Conservation (phyloP, 176 grass and related monocot species). For the Zoysia pacifica region DNA sequence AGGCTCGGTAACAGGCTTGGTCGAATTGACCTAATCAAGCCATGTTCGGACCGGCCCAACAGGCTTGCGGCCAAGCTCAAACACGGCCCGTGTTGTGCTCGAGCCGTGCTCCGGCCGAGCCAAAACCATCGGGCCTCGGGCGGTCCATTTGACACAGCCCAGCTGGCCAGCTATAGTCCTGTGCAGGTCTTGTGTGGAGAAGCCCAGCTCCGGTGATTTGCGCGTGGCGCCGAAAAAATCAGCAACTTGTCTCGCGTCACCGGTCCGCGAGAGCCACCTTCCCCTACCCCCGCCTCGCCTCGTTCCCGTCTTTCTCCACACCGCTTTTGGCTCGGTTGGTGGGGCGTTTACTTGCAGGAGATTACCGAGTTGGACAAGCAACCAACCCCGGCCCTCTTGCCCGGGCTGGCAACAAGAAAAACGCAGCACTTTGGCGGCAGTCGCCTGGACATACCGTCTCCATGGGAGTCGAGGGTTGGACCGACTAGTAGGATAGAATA, state of each 20-base stretch:
- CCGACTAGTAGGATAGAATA: background rate
- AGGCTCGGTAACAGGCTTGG: too few relatives aligned
- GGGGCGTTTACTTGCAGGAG: conserved; percentile 40
- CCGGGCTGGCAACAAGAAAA: background rate
- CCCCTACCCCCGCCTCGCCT: background rate
- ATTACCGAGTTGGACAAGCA: conserved; percentile 46
- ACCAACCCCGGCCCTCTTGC: conserved; percentile 2
- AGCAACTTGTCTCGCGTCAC: background rate
- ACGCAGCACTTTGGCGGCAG: background rate
- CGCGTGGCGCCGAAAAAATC: conserved; percentile 21
- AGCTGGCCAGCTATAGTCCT: too few relatives aligned
- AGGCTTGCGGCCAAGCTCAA: too few relatives aligned
- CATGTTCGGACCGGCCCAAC: too few relatives aligned
- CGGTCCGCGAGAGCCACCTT: conserved; percentile 16
- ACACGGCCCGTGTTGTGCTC: too few relatives aligned
- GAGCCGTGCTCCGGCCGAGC: too few relatives aligned
- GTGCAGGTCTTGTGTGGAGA: too few relatives aligned
- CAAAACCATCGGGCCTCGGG: too few relatives aligned
- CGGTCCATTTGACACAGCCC: too few relatives aligned
- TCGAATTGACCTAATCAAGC: too few relatives aligned
- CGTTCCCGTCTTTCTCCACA: background rate
- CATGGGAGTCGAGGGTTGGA: background rate
- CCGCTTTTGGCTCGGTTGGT: conserved; percentile 49
- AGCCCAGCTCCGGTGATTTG: background rate
- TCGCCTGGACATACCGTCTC: background rate